Base-by-base conservation (phyloP, 805 yeast species). In the Spathaspora hagerdaliae region DNA sequence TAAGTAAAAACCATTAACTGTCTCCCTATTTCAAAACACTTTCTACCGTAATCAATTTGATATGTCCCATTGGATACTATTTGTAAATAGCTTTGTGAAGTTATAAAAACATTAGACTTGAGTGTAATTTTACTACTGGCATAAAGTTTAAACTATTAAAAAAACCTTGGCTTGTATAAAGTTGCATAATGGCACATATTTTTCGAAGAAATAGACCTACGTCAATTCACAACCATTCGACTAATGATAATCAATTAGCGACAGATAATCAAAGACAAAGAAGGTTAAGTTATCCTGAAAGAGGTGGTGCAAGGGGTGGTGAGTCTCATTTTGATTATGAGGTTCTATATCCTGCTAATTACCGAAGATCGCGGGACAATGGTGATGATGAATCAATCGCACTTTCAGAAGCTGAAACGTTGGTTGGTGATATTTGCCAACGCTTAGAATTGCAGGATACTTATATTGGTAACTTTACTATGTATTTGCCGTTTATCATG, bases 371-470 rank as follows among this genome's bases (percentile, higher is more conserved):
- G 15, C 2, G 12, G 3, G 6, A 15, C 7, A 41, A 12, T 7
- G 13, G 26, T 9, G 38, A 43, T 8, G 41, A 34, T 29, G 19
- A 35, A 26, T 37, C 50, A 41, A 11, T 43, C 7, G 41, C 65
- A 4, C 51, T 69, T 11, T 67, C 74, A 3, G 75, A 71, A 32
- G 45, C 69, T 5, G 71, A 63, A n/a, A 71, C 76, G 1, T 57
- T 69, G 27, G 45, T 53, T 26, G 48, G 53, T 15, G 54, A 58
- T 24, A 47, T 46, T 27, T 50, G 45, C 11, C 63, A 60, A 12
- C 53, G 65, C 14, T 50, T 60, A 34, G 67, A 67, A 31, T 54
- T 70, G n/a, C 76, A 70, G 53, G 61, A 56, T 0, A 55, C 66
- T 2, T 71, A 56, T 50, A 55, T 54, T 27, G 73, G 63, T n/a